phyloP scores from a whole-genome alignment of 805 yeast species.

The Nakazawaea anatomiae region DNA sequence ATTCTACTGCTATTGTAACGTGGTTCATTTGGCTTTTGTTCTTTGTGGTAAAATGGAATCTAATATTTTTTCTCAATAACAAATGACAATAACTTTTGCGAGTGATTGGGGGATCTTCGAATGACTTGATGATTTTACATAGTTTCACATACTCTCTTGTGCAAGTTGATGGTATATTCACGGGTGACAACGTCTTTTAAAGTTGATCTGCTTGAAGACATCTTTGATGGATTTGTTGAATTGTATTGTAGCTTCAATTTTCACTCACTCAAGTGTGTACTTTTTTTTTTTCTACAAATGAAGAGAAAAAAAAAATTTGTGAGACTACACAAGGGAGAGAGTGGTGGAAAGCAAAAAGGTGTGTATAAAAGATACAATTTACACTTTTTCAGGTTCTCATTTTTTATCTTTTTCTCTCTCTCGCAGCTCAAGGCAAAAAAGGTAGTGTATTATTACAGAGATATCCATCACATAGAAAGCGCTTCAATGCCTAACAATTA shows the following conservation, averaged over 20 bases:
- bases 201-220: slow-evolving; percentile 41
- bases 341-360: not conserved
- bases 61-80: too few species aligned
- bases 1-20: too few species aligned
- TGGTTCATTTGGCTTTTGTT: too few species aligned
- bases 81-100: too few species aligned
- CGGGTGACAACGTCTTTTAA: slow-evolving; percentile 99
- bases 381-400: not conserved
- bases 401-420: too few species aligned
- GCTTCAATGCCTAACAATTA: too few species aligned
- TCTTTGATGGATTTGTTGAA: slow-evolving; percentile 16
- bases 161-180: slow-evolving; percentile 99
- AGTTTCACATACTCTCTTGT: slow-evolving; percentile 84
- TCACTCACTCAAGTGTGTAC: not conserved
- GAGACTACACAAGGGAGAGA: not conserved
- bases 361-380: not conserved
- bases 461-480: too few species aligned
- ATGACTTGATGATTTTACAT: too few species aligned
- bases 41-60: too few species aligned
- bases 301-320: not conserved
- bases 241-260: not conserved
- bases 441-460: too few species aligned
- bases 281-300: slow-evolving; percentile 1
- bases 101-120: too few species aligned
- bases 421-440: too few species aligned